Evolutionary conservation across 1,284 basidiomycete genomes (phyloP).

Genomic region (Papiliotrema laurentii): DNA sequence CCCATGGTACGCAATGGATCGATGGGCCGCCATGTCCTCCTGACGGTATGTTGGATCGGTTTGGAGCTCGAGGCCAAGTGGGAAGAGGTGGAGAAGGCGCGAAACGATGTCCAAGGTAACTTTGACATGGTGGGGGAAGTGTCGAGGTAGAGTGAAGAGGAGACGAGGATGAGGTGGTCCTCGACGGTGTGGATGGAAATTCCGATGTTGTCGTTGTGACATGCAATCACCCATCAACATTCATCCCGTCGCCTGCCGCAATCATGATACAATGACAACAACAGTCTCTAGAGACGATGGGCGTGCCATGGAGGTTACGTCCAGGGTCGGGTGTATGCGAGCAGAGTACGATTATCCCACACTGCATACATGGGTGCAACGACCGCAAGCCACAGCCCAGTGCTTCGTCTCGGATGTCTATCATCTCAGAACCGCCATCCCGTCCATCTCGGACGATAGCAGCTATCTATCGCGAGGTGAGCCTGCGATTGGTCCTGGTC

Average conservation of each 20-base stretch:
- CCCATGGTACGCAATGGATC: neutral
- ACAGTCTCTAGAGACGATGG: neutral
- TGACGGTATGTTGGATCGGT: neutral
- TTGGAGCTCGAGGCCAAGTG: neutral
- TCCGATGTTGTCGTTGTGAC: neutral
- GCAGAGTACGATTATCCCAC: constrained; percentile 2
- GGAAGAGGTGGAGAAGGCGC: neutral
- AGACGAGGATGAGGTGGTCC: neutral
- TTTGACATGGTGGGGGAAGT: neutral
- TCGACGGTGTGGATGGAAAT: neutral
- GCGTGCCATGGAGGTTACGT: neutral
- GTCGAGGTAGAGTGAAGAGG: no score
- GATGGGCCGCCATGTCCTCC: neutral
- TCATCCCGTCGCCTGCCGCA: neutral
- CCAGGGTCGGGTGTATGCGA: neutral
- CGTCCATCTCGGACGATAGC: neutral
- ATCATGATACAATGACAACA: neutral
- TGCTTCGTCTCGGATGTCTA: constrained; percentile 37
- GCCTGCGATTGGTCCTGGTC: neutral
- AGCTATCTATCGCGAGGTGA: neutral
- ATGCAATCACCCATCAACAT: neutral
- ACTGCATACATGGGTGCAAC: constrained; percentile 33
- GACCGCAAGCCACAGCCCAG: constrained; percentile 34
- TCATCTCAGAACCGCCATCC: constrained; percentile 14
- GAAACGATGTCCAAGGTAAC: neutral